phyloP scores from a whole-genome alignment of 2,329 filamentous ascomycete genomes.

The Pseudopyrenochaeta lycopersici region DNA sequence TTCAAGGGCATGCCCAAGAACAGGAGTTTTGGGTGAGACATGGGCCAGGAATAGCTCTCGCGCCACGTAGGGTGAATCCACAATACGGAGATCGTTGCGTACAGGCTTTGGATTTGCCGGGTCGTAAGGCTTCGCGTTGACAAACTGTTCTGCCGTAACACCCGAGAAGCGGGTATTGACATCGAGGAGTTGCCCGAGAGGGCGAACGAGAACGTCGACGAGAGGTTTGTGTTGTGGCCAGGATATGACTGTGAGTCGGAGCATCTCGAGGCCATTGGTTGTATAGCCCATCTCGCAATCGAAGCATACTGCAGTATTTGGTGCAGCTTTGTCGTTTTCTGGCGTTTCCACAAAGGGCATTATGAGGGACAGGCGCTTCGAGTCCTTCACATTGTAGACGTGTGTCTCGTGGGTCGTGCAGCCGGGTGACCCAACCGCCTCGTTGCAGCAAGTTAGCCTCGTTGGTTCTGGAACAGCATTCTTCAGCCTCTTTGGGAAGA shows the following conservation, averaged over 20 bases:
- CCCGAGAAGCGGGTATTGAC: conserved; percentile 94
- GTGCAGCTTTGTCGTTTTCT: conserved; percentile 59
- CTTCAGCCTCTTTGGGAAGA: conserved; percentile 61
- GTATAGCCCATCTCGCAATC: conserved; percentile 99
- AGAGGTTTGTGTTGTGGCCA: conserved; percentile 82
- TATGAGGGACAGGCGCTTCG: conserved; percentile 77
- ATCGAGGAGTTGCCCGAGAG: conserved; percentile 84
- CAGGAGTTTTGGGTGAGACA: conserved; percentile 77
- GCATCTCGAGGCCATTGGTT: conserved; percentile 83
- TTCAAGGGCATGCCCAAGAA: conserved; percentile 93
- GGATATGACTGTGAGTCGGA: conserved; percentile 85
- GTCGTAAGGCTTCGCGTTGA: conserved; percentile 63
- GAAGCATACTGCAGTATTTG: conserved; percentile 75
- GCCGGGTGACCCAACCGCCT: conserved; percentile 77
- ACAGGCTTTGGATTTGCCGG: conserved; percentile 30
- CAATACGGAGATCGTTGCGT: conserved; percentile 68
- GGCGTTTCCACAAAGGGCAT: conserved; percentile 86
- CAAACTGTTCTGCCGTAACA: conserved; percentile 79
- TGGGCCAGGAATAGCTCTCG: conserved; percentile 79
- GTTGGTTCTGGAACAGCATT: conserved; percentile 64
- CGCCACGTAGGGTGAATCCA: conserved; percentile 77
- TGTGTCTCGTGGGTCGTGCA: conserved; percentile 78
- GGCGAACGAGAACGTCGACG: conserved; percentile 85
- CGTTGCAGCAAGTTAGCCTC: conserved; percentile 80
- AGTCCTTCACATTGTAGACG: conserved; percentile 84